Conservation (phyloP, 495 filamentous ascomycete species). For the Aspergillus carlsbadensis region DNA sequence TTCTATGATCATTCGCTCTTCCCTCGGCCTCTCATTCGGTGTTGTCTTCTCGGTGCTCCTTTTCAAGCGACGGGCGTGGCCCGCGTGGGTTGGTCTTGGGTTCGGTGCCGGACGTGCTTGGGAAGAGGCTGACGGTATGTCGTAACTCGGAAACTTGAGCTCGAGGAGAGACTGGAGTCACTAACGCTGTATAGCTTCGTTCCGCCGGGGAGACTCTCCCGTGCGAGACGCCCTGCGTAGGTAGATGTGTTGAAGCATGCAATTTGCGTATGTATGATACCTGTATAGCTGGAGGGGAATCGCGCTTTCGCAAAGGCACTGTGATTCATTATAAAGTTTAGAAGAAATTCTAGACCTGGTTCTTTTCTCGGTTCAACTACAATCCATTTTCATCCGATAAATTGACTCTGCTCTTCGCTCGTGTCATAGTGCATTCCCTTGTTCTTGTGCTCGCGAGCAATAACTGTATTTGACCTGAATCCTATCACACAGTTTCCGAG, state of each 20-base stretch:
- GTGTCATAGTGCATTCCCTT: too few relatives aligned
- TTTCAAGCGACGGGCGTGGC: constrained; percentile 97
- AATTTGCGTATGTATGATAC: constrained; percentile 43
- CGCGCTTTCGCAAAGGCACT: constrained; percentile 9
- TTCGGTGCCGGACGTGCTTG: constrained; percentile 96
- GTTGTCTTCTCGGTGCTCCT: constrained; percentile 97
- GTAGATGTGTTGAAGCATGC: constrained; percentile 25
- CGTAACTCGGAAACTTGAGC: not conserved
- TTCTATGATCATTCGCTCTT: constrained; percentile 91
- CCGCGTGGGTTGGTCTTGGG: constrained; percentile 84
- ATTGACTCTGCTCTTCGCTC: too few relatives aligned
- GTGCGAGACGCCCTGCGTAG: constrained; percentile 45
- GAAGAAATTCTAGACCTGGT: constrained; percentile 22
- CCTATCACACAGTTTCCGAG: not conserved
- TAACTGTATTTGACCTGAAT: too few relatives aligned
- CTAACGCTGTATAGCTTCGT: constrained; percentile 39
- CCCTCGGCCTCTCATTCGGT: constrained; percentile 90
- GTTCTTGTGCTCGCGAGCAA: too few relatives aligned
- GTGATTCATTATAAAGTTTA: constrained; percentile 17
- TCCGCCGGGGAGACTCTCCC: constrained; percentile 48
- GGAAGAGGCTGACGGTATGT: constrained; percentile 71
- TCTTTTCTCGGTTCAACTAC: not conserved
- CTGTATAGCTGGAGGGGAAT: constrained; percentile 36
- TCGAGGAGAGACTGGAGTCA: not conserved
- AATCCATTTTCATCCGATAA: not conserved